phyloP scores from a whole-genome alignment of 2,329 filamentous ascomycete species.

The Aphanocladium album region DNA sequence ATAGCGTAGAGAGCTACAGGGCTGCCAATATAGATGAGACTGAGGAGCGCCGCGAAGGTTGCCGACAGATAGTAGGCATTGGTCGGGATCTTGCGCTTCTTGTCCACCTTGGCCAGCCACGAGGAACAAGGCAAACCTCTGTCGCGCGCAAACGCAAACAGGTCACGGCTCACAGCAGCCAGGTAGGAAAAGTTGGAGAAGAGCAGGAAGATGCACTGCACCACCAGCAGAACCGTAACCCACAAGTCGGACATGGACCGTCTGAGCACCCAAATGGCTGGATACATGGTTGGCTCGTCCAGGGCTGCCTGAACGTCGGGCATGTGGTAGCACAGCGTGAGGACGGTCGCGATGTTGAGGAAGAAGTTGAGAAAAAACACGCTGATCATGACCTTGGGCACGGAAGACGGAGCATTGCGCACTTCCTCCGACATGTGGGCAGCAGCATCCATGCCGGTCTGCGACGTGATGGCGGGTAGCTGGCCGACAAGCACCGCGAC shows the following conservation, averaged over 20 bases:
- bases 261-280: constrained; percentile 11
- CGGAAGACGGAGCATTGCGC: constrained; percentile 13
- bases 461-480: constrained; percentile 13
- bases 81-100: constrained; percentile 6
- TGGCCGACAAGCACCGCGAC: constrained; percentile 16
- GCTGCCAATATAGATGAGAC: constrained; percentile 16
- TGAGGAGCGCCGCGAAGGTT: constrained; percentile 4
- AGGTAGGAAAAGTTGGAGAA: constrained; percentile 14
- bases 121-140: constrained; percentile 6
- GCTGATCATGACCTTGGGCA: constrained; percentile 14
- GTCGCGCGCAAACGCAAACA: constrained; percentile 15
- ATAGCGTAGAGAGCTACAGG: constrained; percentile 17
- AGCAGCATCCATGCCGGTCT: constrained; percentile 13
- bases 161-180: constrained; percentile 13
- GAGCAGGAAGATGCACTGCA: constrained; percentile 10
- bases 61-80: constrained; percentile 14
- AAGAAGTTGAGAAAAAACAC: constrained; percentile 7
- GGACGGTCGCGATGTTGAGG: constrained; percentile 6
- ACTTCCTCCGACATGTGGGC: constrained; percentile 18
- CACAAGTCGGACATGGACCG: constrained; percentile 14
- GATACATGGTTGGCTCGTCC: constrained; percentile 10
- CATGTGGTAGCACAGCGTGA: constrained; percentile 14
- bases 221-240: constrained; percentile 11
- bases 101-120: constrained; percentile 12
- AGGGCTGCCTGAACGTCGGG: constrained; percentile 11